Percentiles rank a stretch among this genome's conserved stretches.
These are phyloP conservation scores for Kodamaea ohmeri DNA, from an alignment of 1,139 yeast species.

Conservation along the genomic window DNA sequence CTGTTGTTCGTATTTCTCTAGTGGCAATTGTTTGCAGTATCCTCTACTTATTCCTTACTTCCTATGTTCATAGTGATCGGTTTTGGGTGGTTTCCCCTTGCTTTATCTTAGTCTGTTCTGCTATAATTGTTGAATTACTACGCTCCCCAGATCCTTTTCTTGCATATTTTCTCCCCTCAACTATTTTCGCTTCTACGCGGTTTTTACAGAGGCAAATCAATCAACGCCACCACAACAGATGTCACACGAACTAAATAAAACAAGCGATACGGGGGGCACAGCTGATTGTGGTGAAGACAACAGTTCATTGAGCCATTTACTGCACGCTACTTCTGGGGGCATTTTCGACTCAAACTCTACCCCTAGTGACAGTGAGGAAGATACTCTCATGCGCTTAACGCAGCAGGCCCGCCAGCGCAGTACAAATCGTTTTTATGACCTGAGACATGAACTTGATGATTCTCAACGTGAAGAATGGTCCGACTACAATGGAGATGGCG, in stretches of 20 bases:
- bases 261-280: background rate
- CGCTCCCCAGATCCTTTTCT: no score
- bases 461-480: slow-evolving; percentile 14
- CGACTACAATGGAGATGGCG: slow-evolving; percentile 9
- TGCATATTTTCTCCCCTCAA: background rate
- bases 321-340: background rate
- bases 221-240: background rate
- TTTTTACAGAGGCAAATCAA: slow-evolving; percentile 3
- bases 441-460: background rate
- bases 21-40: no score
- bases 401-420: slow-evolving; percentile 16
- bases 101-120: background rate
- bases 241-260: slow-evolving; percentile 1
- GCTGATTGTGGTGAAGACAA: slow-evolving; percentile 1
- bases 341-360: background rate
- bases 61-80: no score
- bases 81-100: background rate
- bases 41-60: no score
- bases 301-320: background rate
- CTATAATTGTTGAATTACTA: no score
- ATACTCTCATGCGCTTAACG: slow-evolving; percentile 14
- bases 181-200: background rate
- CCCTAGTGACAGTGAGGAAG: slow-evolving; percentile 10
- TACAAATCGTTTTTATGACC: slow-evolving; percentile 6
- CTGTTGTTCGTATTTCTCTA: no score